These are phyloP conservation scores for Colletotrichum sp. DNA, from an alignment of 2,329 filamentous ascomycete species.

Conservation along the genomic window DNA sequence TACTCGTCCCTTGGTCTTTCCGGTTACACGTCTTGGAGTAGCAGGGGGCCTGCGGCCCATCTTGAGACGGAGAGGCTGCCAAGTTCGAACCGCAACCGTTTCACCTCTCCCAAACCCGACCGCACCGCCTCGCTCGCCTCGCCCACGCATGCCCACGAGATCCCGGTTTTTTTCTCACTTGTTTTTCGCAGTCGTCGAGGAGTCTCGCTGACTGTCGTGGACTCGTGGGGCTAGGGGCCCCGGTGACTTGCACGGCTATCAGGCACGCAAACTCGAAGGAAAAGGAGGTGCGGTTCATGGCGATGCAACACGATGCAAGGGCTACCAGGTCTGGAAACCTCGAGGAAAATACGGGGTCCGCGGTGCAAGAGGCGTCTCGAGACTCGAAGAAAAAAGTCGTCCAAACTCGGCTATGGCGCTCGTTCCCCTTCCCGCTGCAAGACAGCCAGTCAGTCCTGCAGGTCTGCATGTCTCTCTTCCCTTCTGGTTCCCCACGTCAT, in stretches of 20 bases:
- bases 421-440: background rate
- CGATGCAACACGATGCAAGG: slow-evolving; percentile 2
- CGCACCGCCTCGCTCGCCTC: slow-evolving; percentile 17
- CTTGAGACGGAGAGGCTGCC: slow-evolving; percentile 18
- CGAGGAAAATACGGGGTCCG: background rate
- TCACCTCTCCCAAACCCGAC: slow-evolving; percentile 6
- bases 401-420: background rate
- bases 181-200: background rate
- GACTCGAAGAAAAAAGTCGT: background rate
- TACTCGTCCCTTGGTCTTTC: background rate
- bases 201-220: background rate
- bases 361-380: background rate
- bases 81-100: slow-evolving; percentile 21
- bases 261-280: background rate
- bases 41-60: slow-evolving; percentile 10
- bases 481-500: background rate
- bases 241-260: background rate
- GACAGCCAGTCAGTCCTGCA: background rate
- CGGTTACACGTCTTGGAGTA: slow-evolving; percentile 13
- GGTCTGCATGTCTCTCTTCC: background rate
- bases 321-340: slow-evolving; percentile 5
- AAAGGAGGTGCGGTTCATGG: background rate
- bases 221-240: background rate
- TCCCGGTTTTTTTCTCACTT: background rate
- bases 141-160: background rate